phyloP scores from a whole-genome alignment of 129 eudicot species.

The Lactuca saligna region DNA sequence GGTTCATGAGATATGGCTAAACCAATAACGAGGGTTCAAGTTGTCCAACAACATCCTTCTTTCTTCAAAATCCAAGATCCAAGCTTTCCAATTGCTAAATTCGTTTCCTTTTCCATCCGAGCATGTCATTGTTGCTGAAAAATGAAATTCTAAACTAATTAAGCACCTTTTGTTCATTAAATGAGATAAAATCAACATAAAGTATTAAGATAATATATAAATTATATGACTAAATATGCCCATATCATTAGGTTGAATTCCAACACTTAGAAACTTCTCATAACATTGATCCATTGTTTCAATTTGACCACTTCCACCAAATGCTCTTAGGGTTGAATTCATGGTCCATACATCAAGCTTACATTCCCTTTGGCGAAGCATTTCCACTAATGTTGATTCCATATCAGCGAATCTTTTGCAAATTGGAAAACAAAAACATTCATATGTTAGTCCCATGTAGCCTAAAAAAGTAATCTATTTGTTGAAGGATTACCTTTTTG shows the following conservation, averaged over 20 bases:
- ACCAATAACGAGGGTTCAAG: too few relatives aligned
- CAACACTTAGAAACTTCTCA: constrained; percentile 79
- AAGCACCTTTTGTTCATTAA: too few relatives aligned
- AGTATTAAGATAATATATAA: too few relatives aligned
- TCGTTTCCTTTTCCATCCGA: too few relatives aligned
- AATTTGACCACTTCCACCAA: constrained; percentile 95
- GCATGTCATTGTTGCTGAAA: too few relatives aligned
- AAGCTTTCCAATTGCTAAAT: too few relatives aligned
- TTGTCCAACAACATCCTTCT: too few relatives aligned
- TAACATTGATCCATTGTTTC: constrained; percentile 97
- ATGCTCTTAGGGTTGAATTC: constrained; percentile 92
- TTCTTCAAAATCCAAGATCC: too few relatives aligned
- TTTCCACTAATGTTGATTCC: constrained; percentile 84
- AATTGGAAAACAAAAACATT: constrained; percentile 16
- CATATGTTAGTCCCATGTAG: constrained; percentile 2
- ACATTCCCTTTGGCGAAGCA: constrained; percentile 72
- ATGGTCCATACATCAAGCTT: constrained; percentile 95
- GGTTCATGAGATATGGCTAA: too few relatives aligned
- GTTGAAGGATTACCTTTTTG: constrained; percentile 55
- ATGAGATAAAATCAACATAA: too few relatives aligned
- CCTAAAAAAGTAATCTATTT: not conserved
- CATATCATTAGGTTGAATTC: constrained; percentile 94
- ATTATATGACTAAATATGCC: too few relatives aligned
- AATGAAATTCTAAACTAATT: too few relatives aligned
- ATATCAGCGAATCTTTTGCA: constrained; percentile 61